These are phyloP conservation scores for Diutina sp. DNA, from an alignment of 1,139 yeast genomes.

Conservation along the genomic window DNA sequence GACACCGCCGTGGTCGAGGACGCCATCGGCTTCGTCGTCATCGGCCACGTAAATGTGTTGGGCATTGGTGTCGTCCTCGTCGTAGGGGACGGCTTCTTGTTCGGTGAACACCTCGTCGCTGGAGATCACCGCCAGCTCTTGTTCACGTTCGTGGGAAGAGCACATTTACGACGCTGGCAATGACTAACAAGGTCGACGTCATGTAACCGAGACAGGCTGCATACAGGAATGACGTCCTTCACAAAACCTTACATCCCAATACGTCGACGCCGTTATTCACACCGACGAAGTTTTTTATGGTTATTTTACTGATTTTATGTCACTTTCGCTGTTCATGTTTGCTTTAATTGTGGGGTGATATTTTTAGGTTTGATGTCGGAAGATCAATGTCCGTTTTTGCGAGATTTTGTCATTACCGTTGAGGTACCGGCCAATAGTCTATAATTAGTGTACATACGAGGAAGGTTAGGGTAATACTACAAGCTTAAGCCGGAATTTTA, in stretches of 20 bases:
- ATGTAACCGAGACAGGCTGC: not conserved
- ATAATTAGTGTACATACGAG: not conserved
- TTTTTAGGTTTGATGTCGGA: no score
- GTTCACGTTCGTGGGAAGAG: not conserved
- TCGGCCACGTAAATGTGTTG: not conserved
- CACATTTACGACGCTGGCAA: not conserved
- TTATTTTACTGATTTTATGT: no score
- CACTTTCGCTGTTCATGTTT: no score
- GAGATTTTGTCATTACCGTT: no score
- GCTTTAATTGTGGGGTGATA: no score
- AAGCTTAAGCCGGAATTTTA: not conserved
- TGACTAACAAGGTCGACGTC: not conserved
- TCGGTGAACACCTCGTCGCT: not conserved
- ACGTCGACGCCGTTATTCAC: no score
- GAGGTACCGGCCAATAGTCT: no score
- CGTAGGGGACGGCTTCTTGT: not conserved
- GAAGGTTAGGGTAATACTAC: not conserved
- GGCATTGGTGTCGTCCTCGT: not conserved
- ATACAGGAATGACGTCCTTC: not conserved
- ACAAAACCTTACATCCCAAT: not conserved
- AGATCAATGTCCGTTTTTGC: no score
- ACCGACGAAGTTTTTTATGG: no score
- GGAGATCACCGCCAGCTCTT: not conserved
- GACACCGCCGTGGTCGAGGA: constrained; percentile 16
- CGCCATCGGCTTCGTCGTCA: not conserved